Percentiles rank a stretch among this genome's conserved stretches.
Evolutionary conservation across 2,329 filamentous ascomycete genomes (phyloP).

Genomic region (Claviceps quebecensis): DNA sequence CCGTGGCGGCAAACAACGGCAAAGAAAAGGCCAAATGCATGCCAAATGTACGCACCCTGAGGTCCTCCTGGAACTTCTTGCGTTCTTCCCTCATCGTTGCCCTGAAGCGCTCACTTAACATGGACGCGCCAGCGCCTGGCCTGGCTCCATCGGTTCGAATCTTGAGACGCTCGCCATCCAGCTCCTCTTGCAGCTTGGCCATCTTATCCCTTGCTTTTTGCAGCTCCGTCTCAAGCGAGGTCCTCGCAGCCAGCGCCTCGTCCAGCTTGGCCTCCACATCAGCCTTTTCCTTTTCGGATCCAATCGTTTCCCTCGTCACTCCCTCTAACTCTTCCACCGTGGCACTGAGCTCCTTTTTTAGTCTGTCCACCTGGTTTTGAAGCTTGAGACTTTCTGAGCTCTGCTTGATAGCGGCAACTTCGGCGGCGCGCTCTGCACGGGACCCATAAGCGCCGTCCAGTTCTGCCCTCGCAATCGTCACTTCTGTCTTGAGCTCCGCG

Average conservation of each 20-base stretch:
- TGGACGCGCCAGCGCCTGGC: slow-evolving; percentile 30
- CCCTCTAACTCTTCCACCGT: slow-evolving; percentile 38
- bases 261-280: slow-evolving; percentile 26
- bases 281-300: slow-evolving; percentile 35
- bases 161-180: slow-evolving; percentile 36
- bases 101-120: slow-evolving; percentile 43
- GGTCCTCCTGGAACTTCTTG: slow-evolving; percentile 41
- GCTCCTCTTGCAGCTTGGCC: slow-evolving; percentile 32
- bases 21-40: neutral
- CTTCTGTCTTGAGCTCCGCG: slow-evolving; percentile 46
- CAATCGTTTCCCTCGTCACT: slow-evolving; percentile 38
- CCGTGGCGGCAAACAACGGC: neutral
- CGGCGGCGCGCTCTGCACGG: slow-evolving; percentile 43
- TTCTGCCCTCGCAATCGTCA: slow-evolving; percentile 46
- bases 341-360: slow-evolving; percentile 35
- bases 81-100: slow-evolving; percentile 42
- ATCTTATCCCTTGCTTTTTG: slow-evolving; percentile 22
- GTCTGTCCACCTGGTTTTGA: slow-evolving; percentile 31
- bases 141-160: slow-evolving; percentile 20
- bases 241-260: slow-evolving; percentile 16
- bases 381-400: slow-evolving; percentile 31
- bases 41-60: slow-evolving; percentile 27
- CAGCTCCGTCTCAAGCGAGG: slow-evolving; percentile 28
- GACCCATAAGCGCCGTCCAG: slow-evolving; percentile 48
- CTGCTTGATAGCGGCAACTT: slow-evolving; percentile 40